Evolutionary conservation across 768 basidiomycete species (phyloP).

Genomic region (Agrocybe pediades): DNA sequence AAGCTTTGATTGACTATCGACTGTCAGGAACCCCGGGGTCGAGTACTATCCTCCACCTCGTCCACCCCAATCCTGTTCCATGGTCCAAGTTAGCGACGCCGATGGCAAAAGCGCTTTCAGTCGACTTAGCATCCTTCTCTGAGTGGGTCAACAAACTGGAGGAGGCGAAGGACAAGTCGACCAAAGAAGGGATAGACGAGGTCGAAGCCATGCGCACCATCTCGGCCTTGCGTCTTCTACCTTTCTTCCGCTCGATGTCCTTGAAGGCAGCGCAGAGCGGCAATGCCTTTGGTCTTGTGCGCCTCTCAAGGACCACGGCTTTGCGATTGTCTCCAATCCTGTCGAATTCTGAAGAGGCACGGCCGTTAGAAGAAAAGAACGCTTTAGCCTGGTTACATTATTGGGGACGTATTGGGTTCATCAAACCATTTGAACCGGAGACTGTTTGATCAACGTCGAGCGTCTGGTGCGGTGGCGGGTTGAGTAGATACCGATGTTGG

Average conservation of each 20-base stretch:
- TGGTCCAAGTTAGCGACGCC: slow-evolving; percentile 14
- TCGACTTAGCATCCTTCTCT: slow-evolving; percentile 26
- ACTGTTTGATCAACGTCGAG: no score
- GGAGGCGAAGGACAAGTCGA: not conserved
- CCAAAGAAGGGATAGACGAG: not conserved
- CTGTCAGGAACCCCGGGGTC: not conserved
- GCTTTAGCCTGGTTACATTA: no score
- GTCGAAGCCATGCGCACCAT: not conserved
- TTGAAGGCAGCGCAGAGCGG: not conserved
- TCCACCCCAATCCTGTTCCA: slow-evolving; percentile 23
- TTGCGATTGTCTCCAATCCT: no score
- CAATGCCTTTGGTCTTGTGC: not conserved
- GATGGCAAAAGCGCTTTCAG: slow-evolving; percentile 18
- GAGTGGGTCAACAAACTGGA: slow-evolving; percentile 28
- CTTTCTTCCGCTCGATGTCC: not conserved
- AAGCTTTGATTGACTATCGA: slow-evolving; percentile 5
- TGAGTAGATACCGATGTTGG: no score
- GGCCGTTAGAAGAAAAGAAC: no score
- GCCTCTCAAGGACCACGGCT: no score
- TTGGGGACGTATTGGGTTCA: no score
- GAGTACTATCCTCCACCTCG: slow-evolving; percentile 18
- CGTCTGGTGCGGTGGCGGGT: no score
- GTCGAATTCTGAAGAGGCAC: no score
- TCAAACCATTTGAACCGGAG: no score
- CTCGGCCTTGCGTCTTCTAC: not conserved